A percentile compares a stretch with the other conserved stretches of the same genome.
phyloP scores from a whole-genome alignment of 2,329 filamentous ascomycete genomes.

The Botryotinia calthae region DNA sequence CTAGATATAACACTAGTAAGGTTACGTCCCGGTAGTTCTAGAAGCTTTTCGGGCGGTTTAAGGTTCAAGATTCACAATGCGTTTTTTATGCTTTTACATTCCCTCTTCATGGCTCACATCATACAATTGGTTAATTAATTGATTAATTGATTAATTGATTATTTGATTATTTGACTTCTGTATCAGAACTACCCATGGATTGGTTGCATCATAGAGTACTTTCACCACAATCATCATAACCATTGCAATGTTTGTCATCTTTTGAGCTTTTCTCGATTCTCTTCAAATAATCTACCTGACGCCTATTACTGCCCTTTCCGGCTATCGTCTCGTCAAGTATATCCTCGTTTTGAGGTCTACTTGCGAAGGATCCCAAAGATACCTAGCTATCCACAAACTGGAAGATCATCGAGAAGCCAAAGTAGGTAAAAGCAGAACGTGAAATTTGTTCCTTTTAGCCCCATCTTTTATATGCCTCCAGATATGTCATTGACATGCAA shows the following conservation, averaged over 20 bases:
- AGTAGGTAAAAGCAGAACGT: constrained; percentile 16
- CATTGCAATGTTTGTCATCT: too few species aligned
- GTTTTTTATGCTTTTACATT: not conserved
- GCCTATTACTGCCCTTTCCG: constrained; percentile 10
- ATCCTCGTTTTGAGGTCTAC: constrained; percentile 14
- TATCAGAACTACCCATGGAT: not conserved
- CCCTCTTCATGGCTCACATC: not conserved
- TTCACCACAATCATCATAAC: not conserved
- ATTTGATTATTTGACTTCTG: not conserved
- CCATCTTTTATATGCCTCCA: constrained; percentile 11
- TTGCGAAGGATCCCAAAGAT: constrained; percentile 3
- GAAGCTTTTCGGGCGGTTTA: not conserved
- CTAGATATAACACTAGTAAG: not conserved
- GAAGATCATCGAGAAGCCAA: constrained; percentile 14
- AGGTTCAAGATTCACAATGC: not conserved
- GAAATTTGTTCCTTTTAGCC: constrained; percentile 2
- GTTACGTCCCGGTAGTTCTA: not conserved
- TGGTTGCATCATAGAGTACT: not conserved
- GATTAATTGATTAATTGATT: too few species aligned
- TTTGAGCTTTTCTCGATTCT: constrained; percentile 5
- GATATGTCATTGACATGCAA: constrained; percentile 10
- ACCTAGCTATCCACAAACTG: constrained; percentile 6
- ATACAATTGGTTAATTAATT: not conserved
- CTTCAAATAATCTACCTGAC: constrained; percentile 21
- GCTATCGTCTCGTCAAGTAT: constrained; percentile 15